These are phyloP conservation scores for Alternaria sp. DNA, from an alignment of 2,329 filamentous ascomycete genomes.

Conservation along the genomic window DNA sequence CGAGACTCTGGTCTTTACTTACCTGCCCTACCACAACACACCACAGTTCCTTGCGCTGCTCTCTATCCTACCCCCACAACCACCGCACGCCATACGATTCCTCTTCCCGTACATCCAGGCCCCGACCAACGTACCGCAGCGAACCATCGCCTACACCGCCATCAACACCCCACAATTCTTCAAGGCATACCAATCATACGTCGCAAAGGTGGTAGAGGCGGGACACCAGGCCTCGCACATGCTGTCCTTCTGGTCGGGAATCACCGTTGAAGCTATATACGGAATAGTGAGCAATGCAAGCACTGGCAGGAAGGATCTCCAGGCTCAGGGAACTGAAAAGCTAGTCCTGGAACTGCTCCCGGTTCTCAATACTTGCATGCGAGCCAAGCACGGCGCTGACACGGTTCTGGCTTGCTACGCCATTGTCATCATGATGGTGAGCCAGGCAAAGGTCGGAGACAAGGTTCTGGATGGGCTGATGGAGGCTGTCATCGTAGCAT, in stretches of 20 bases:
- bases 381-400: constrained; percentile 76
- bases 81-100: constrained; percentile 81
- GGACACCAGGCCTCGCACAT: constrained; percentile 78
- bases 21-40: constrained; percentile 89
- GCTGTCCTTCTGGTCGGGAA: constrained; percentile 87
- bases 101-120: constrained; percentile 84
- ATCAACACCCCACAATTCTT: constrained; percentile 80
- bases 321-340: constrained; percentile 81
- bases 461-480: constrained; percentile 83
- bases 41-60: constrained; percentile 85
- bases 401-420: constrained; percentile 90
- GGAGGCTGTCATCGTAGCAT: constrained; percentile 82
- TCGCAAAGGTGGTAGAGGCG: constrained; percentile 73
- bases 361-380: constrained; percentile 77
- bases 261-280: constrained; percentile 84
- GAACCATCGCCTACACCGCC: constrained; percentile 82
- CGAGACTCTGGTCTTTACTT: constrained; percentile 76
- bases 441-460: constrained; percentile 81
- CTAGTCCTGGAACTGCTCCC: constrained; percentile 72
- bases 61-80: constrained; percentile 78
- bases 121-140: constrained; percentile 75
- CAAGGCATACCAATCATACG: constrained; percentile 76
- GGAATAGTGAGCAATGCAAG: constrained; percentile 78
- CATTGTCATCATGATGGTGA: constrained; percentile 83
- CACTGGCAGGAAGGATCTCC: constrained; percentile 76